Evolutionary conservation across 73 alveolate species (phyloP).

Genomic region (Paramecium caudatum): DNA sequence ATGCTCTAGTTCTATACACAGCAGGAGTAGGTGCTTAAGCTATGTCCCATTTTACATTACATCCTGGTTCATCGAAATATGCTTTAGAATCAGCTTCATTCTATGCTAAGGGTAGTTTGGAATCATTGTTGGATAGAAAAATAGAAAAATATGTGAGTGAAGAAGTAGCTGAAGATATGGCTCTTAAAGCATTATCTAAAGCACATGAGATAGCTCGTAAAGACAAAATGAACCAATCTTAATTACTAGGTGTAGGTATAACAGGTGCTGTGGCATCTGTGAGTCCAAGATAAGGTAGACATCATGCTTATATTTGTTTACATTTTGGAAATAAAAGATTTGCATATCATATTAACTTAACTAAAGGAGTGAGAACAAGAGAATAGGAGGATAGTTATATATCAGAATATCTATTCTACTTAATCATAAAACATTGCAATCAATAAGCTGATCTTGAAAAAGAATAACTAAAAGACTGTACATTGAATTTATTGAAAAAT

Average conservation of each 20-base stretch:
- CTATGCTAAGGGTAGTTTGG: conserved; percentile 42
- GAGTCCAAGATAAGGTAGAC: conserved; percentile 5
- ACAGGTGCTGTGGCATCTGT: conserved; percentile 53
- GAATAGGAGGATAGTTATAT: conserved; percentile 24
- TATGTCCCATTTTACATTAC: not conserved
- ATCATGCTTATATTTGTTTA: conserved; percentile 53
- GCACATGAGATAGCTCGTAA: not conserved
- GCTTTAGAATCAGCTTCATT: not conserved
- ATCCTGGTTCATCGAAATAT: conserved; percentile 42
- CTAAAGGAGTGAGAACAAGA: conserved; percentile 28
- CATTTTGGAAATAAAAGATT: conserved; percentile 13
- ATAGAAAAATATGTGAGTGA: conserved; percentile 31
- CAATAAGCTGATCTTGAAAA: not conserved
- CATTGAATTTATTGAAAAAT: not conserved
- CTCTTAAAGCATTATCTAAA: not conserved
- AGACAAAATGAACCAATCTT: not conserved
- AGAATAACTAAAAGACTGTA: not conserved
- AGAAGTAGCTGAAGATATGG: conserved; percentile 43
- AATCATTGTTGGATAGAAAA: not conserved
- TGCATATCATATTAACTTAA: not conserved
- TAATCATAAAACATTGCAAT: not conserved
- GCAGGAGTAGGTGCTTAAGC: conserved; percentile 47
- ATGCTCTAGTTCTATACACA: not conserved
- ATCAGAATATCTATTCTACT: not conserved
- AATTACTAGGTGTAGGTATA: conserved; percentile 16